Conservation (phyloP, 1,284 basidiomycete species). For the Mycosarcoma maydis region DNA sequence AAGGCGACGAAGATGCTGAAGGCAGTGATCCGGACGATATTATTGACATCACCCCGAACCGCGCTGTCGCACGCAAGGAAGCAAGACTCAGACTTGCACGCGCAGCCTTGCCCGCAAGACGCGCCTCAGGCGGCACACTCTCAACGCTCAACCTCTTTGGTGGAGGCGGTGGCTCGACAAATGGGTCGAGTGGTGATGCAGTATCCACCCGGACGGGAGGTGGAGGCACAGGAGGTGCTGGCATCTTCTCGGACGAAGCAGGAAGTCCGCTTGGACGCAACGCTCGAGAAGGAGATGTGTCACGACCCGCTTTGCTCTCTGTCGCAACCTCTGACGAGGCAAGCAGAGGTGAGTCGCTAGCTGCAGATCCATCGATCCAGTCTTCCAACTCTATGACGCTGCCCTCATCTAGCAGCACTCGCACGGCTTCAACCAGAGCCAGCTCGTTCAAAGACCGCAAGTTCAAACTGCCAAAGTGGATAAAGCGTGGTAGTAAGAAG, state of each 20-base stretch:
- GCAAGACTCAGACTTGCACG: constrained; percentile 43
- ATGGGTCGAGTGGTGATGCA: not conserved
- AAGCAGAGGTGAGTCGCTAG: not conserved
- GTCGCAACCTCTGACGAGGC: constrained; percentile 2
- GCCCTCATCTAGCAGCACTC: constrained; percentile 32
- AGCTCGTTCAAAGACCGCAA: constrained; percentile 28
- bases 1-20: constrained; percentile 27
- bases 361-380: constrained; percentile 16
- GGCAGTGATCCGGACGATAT: constrained; percentile 52
- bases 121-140: constrained; percentile 35
- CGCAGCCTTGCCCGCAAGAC: constrained; percentile 39
- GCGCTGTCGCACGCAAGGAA: constrained; percentile 39
- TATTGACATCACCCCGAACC: constrained; percentile 51
- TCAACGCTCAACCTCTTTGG: constrained; percentile 38
- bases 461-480: constrained; percentile 39
- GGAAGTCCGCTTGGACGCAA: constrained; percentile 32
- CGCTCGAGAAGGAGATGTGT: constrained; percentile 1
- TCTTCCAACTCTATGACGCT: constrained; percentile 14
- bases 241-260: constrained; percentile 31
- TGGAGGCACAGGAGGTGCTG: constrained; percentile 1
- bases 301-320: constrained; percentile 3
- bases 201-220: not conserved
- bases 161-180: constrained; percentile 9
- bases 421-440: constrained; percentile 8
- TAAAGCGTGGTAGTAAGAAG: constrained; percentile 27